Conservation (phyloP, 1,284 basidiomycete species). For the Ustilago shanxiensis region DNA sequence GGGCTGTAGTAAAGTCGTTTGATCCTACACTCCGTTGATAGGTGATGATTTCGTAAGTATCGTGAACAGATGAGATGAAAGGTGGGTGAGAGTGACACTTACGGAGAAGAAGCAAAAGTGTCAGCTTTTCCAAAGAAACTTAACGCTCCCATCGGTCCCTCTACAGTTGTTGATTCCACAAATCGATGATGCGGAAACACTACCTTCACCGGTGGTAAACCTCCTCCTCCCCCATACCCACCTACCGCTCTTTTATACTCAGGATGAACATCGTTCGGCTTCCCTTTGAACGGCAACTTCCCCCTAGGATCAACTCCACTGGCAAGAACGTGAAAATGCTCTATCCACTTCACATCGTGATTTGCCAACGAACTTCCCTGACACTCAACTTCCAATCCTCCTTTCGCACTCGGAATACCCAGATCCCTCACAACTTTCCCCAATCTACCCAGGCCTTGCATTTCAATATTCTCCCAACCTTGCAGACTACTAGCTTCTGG, state of each 20-base stretch:
- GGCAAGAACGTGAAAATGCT: slow-evolving; percentile 64
- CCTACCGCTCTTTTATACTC: slow-evolving; percentile 23
- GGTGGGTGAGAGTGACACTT: slow-evolving; percentile 3
- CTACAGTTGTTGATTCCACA: slow-evolving; percentile 48
- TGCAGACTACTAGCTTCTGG: slow-evolving; percentile 35
- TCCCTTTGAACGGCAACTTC: slow-evolving; percentile 46
- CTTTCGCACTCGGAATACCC: slow-evolving; percentile 13
- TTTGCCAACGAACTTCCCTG: slow-evolving; percentile 64
- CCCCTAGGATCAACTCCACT: slow-evolving; percentile 44
- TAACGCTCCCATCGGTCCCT: slow-evolving; percentile 53
- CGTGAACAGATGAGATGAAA: background rate
- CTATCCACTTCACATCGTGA: slow-evolving; percentile 63
- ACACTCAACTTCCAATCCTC: slow-evolving; percentile 45
- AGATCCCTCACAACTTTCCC: slow-evolving; percentile 49
- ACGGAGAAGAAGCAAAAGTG: slow-evolving; percentile 37
- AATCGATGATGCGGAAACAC: slow-evolving; percentile 62
- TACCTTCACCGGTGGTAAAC: slow-evolving; percentile 56
- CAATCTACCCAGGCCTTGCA: slow-evolving; percentile 58
- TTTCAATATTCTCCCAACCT: slow-evolving; percentile 61
- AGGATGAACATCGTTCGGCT: slow-evolving; percentile 28
- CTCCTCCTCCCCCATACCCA: background rate
- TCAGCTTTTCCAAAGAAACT: slow-evolving; percentile 66
- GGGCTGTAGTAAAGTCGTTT: slow-evolving; percentile 53
- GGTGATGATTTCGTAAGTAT: background rate
- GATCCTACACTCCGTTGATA: slow-evolving; percentile 14